Evolutionary conservation across 2,329 filamentous ascomycete genomes (phyloP).

Genomic region (Aspergillus texensis): DNA sequence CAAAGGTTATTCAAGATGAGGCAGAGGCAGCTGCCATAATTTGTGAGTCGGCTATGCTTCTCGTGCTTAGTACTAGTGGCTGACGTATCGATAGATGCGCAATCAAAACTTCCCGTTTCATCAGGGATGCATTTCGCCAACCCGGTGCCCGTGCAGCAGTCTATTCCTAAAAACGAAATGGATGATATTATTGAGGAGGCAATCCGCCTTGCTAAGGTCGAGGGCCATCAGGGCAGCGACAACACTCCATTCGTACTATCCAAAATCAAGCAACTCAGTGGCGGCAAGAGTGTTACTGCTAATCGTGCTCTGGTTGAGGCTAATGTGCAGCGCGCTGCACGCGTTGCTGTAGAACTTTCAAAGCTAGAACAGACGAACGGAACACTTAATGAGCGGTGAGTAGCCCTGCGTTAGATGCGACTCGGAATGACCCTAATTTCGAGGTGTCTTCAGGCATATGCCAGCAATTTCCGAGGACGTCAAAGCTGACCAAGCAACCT

Average conservation of each 20-base stretch:
- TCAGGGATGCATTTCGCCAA: conserved; percentile 88
- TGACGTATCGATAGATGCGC: conserved; percentile 59
- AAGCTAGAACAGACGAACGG: conserved; percentile 52
- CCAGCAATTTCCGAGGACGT: conserved; percentile 32
- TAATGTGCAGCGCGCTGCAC: conserved; percentile 67
- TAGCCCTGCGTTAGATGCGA: conserved; percentile 25
- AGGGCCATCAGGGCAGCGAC: conserved; percentile 70
- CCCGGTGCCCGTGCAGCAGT: conserved; percentile 72
- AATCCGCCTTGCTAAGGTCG: conserved; percentile 63
- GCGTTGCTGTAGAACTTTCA: conserved; percentile 64
- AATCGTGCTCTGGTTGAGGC: conserved; percentile 72
- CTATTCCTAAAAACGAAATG: conserved; percentile 72
- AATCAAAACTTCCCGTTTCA: conserved; percentile 70
- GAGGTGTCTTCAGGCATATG: conserved; percentile 40
- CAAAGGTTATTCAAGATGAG: conserved; percentile 72
- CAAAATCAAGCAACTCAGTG: conserved; percentile 77
- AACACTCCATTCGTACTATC: conserved; percentile 84
- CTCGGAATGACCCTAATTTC: conserved; percentile 38
- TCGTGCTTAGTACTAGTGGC: conserved; percentile 9
- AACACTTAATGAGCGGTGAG: conserved; percentile 41
- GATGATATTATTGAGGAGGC: conserved; percentile 69
- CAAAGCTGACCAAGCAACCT: conserved; percentile 26
- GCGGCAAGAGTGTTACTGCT: conserved; percentile 69
- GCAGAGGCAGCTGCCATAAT: conserved; percentile 88
- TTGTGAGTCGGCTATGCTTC: conserved; percentile 50